Percentiles rank a stretch among this genome's conserved stretches.
Conservation (phyloP, 2,329 filamentous ascomycete genomes). For the Aspergillus tubingensis region DNA sequence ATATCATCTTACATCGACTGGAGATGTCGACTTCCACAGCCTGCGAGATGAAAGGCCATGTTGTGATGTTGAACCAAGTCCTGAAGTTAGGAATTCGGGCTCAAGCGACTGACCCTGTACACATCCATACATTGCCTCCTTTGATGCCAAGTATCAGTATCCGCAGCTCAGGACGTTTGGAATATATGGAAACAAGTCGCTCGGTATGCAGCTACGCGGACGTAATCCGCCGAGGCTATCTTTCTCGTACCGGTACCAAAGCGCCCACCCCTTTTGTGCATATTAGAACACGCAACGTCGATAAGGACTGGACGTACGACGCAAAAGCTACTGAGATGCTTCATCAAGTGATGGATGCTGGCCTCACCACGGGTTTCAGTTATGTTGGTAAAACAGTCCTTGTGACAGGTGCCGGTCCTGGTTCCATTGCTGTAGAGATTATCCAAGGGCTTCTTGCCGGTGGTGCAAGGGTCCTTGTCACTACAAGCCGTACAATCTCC, state of each 20-base stretch:
- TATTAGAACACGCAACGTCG: constrained; percentile 18
- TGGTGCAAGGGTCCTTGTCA: constrained; percentile 44
- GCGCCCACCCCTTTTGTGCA: constrained; percentile 17
- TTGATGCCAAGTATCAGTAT: constrained; percentile 15
- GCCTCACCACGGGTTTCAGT: constrained; percentile 20
- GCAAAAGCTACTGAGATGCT: constrained; percentile 17
- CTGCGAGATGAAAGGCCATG: background rate
- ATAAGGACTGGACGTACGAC: constrained; percentile 22
- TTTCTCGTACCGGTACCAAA: background rate
- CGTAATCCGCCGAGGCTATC: background rate
- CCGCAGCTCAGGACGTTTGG: constrained; percentile 2
- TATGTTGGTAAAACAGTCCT: constrained; percentile 37
- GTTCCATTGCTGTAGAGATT: constrained; percentile 41
- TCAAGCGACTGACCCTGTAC: constrained; percentile 12
- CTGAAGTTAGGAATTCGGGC: constrained; percentile 6
- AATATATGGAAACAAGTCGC: constrained; percentile 16
- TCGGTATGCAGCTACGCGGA: constrained; percentile 10
- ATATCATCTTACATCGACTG: constrained; percentile 12
- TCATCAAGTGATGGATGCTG: constrained; percentile 14
- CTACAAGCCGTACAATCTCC: constrained; percentile 38
- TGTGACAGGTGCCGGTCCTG: constrained; percentile 40
- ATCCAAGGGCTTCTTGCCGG: constrained; percentile 34
- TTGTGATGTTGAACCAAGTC: constrained; percentile 7
- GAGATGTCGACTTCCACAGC: background rate
- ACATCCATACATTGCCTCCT: constrained; percentile 12